Evolutionary conservation across 345 rosid species (phyloP), one percentile per base, ranked within the genome.

Genomic region (Carallia pectinifolia): DNA sequence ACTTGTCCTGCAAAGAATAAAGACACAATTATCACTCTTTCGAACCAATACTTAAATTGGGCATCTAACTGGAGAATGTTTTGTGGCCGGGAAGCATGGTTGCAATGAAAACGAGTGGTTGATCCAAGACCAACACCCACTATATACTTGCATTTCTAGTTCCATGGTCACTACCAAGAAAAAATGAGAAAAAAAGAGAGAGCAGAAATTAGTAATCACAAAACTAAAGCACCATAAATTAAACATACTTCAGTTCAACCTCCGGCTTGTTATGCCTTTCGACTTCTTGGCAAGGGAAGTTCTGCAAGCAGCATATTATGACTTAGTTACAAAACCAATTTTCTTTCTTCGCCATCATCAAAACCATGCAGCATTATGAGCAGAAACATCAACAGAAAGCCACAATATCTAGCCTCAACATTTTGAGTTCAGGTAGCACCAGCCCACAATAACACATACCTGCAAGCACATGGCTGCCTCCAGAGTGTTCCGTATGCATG

Each of bases 181-280:
- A 27, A 34, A 71, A 36, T 44, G 7, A 23, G 23, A 23, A 23
- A 23, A 23, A 23, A 29, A 58, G n/a, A 69, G 18, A 56, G 36
- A 6, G 65, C n/a, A 9, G 15, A 56, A 53, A 8, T 13, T 18
- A 34, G 16, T 19, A 36, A 67, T 39, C 19, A 10, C 5, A 8
- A 40, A 31, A 19, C 7, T 1, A 10, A 62, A 40, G 52, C 44
- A 34, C 31, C 40, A 56, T 19, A 36, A 17, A 70, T 66, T 64
- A 80, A 77, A 83, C 93, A 74, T 95, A 90, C 99, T 90, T 92
- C 17, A 95, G 87, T 81, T 95, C 99, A 81, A 90, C 96, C 85
- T 95, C 99, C 58, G 99, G 99, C 78, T 95, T 95, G 83, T 95
- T 95, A 85, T 95, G 97, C 86, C 99, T 86, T 75, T 95, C 97